A percentile compares a stretch with the other conserved stretches of the same genome.
Conservation (phyloP, 2,329 filamentous ascomycete species). For the Beauveria sp. region DNA sequence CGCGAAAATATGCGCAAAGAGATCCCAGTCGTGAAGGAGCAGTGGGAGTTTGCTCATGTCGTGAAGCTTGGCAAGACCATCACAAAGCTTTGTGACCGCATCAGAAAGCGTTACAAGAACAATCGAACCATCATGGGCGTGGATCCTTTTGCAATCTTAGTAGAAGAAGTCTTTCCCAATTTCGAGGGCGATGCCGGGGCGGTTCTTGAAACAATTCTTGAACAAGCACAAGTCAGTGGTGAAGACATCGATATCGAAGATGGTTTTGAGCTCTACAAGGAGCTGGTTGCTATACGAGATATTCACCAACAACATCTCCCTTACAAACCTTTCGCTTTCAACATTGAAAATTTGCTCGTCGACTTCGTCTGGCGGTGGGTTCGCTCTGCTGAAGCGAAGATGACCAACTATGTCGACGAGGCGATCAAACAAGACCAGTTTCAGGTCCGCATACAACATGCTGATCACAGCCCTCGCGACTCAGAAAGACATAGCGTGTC, state of each 20-base stretch:
- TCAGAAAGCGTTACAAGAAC: constrained; percentile 85
- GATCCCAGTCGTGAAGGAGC: constrained; percentile 69
- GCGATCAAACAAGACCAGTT: constrained; percentile 89
- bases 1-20: constrained; percentile 69
- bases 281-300: constrained; percentile 74
- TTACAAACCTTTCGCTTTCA: constrained; percentile 69
- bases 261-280: constrained; percentile 87
- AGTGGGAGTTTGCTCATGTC: constrained; percentile 88
- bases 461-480: constrained; percentile 59
- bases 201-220: constrained; percentile 73
- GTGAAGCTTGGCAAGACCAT: constrained; percentile 83
- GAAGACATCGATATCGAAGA: constrained; percentile 81
- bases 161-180: constrained; percentile 77
- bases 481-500: constrained; percentile 88
- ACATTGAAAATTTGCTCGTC: constrained; percentile 76
- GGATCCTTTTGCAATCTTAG: constrained; percentile 58
- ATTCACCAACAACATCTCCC: constrained; percentile 74
- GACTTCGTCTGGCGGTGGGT: constrained; percentile 98
- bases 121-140: constrained; percentile 80
- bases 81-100: constrained; percentile 76
- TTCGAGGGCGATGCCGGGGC: constrained; percentile 87
- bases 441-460: constrained; percentile 59
- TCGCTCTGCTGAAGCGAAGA: constrained; percentile 66
- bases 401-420: constrained; percentile 78
- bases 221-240: constrained; percentile 59